These are phyloP conservation scores for Imleria badia DNA, from an alignment of 768 basidiomycete species.

Conservation along the genomic window DNA sequence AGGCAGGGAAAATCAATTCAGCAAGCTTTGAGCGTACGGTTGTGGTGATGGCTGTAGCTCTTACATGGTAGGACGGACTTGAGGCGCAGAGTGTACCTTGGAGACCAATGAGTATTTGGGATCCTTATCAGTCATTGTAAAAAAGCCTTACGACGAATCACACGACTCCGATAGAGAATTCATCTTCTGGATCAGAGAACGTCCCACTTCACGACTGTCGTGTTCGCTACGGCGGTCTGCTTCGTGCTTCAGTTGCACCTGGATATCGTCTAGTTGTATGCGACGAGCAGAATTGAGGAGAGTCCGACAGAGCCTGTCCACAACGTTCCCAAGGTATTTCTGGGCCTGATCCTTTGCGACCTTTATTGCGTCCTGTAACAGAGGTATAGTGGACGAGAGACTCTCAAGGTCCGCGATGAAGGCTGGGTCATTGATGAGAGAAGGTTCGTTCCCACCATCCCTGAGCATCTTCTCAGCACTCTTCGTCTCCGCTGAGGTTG, in stretches of 20 bases:
- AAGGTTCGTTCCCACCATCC: slow-evolving; percentile 20
- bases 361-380: slow-evolving; percentile 16
- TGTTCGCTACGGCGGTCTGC: slow-evolving; percentile 15
- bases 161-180: slow-evolving; percentile 18
- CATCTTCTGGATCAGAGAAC: slow-evolving; percentile 17
- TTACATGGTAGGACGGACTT: slow-evolving; percentile 1
- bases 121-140: too few species aligned
- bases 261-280: slow-evolving; percentile 19
- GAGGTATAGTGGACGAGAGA: slow-evolving; percentile 9
- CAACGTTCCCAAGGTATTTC: slow-evolving; percentile 13
- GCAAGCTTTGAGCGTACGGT: not conserved
- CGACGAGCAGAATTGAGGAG: slow-evolving; percentile 7
- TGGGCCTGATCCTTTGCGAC: slow-evolving; percentile 18
- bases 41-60: not conserved
- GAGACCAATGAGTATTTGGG: not conserved
- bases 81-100: slow-evolving; percentile 20
- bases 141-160: slow-evolving; percentile 16
- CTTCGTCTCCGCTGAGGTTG: slow-evolving; percentile 8
- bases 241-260: slow-evolving; percentile 14
- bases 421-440: slow-evolving; percentile 20
- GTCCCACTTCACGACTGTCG: slow-evolving; percentile 10
- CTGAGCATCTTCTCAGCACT: slow-evolving; percentile 22
- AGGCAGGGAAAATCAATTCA: not conserved
- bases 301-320: slow-evolving; percentile 20
- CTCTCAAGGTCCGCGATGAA: slow-evolving; percentile 25